phyloP scores from a whole-genome alignment of 352 stramenopile species.

The Phytopythium ostracodes region DNA sequence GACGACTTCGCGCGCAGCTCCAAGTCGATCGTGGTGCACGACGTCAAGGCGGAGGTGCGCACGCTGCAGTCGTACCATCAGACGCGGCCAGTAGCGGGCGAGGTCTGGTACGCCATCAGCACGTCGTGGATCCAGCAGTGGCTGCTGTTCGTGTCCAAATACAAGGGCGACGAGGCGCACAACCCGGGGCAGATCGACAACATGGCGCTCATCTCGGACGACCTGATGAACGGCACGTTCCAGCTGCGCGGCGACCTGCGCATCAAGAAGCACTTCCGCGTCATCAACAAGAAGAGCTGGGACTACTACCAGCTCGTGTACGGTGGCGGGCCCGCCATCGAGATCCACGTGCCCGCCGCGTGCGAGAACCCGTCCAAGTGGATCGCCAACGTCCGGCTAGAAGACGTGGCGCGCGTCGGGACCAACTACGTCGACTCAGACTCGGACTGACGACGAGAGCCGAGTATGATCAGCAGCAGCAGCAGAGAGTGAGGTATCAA shows the following conservation, averaged over 20 bases:
- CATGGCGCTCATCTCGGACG: conserved; percentile 68
- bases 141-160: conserved; percentile 73
- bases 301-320: conserved; percentile 73
- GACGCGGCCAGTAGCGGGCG: conserved; percentile 44
- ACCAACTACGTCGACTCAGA: conserved; percentile 62
- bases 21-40: conserved; percentile 35
- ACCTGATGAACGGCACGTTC: conserved; percentile 61
- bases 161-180: conserved; percentile 51
- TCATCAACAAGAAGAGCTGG: conserved; percentile 82
- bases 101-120: conserved; percentile 67
- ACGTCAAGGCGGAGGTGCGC: conserved; percentile 59
- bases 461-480: background rate
- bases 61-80: conserved; percentile 66
- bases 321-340: conserved; percentile 59
- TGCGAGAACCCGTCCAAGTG: conserved; percentile 49
- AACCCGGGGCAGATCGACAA: conserved; percentile 67
- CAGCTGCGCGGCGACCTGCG: conserved; percentile 47
- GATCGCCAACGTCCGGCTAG: conserved; percentile 45
- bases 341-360: conserved; percentile 55
- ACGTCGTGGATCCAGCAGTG: conserved; percentile 65
- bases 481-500: background rate
- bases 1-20: conserved; percentile 57
- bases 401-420: conserved; percentile 51
- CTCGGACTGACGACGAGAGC: too few species aligned
- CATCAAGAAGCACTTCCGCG: conserved; percentile 73